Conservation (phyloP, 1,139 yeast genomes). For the Pichia sorboxylosa region DNA sequence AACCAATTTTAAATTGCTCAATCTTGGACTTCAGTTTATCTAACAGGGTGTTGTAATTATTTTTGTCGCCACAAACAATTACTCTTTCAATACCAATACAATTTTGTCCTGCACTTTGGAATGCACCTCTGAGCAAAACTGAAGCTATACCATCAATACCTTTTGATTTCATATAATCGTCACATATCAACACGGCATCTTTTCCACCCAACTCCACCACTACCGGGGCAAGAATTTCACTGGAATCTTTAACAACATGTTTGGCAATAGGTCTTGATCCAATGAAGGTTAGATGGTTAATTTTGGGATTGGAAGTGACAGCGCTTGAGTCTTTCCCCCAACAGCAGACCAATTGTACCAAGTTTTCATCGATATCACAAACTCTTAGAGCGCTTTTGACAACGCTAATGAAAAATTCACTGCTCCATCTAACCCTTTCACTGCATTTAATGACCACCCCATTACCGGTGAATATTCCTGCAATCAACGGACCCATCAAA, state of each 20-base stretch:
- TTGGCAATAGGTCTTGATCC: slow-evolving; percentile 95
- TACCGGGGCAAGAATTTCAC: slow-evolving; percentile 77
- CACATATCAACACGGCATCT: slow-evolving; percentile 79
- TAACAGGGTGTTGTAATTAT: slow-evolving; percentile 52
- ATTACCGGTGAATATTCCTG: slow-evolving; percentile 82
- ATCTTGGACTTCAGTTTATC: slow-evolving; percentile 47
- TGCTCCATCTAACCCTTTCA: slow-evolving; percentile 93
- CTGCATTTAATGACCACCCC: slow-evolving; percentile 87
- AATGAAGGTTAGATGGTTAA: slow-evolving; percentile 83
- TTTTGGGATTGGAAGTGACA: slow-evolving; percentile 70
- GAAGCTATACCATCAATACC: slow-evolving; percentile 56
- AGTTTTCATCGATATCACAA: slow-evolving; percentile 65
- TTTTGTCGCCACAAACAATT: slow-evolving; percentile 42
- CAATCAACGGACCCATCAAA: slow-evolving; percentile 81
- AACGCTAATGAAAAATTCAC: slow-evolving; percentile 61
- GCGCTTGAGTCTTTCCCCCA: slow-evolving; percentile 82
- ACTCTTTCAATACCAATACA: slow-evolving; percentile 96
- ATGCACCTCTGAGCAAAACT: slow-evolving; percentile 82
- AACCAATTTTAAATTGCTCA: slow-evolving; percentile 59
- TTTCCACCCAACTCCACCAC: slow-evolving; percentile 95
- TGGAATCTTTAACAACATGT: slow-evolving; percentile 70
- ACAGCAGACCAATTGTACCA: slow-evolving; percentile 70
- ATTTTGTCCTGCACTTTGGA: slow-evolving; percentile 94
- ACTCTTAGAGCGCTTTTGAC: slow-evolving; percentile 59
- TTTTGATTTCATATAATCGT: slow-evolving; percentile 42